Evolutionary conservation across 2,329 filamentous ascomycete genomes (phyloP).

Genomic region (Nemania serpens): DNA sequence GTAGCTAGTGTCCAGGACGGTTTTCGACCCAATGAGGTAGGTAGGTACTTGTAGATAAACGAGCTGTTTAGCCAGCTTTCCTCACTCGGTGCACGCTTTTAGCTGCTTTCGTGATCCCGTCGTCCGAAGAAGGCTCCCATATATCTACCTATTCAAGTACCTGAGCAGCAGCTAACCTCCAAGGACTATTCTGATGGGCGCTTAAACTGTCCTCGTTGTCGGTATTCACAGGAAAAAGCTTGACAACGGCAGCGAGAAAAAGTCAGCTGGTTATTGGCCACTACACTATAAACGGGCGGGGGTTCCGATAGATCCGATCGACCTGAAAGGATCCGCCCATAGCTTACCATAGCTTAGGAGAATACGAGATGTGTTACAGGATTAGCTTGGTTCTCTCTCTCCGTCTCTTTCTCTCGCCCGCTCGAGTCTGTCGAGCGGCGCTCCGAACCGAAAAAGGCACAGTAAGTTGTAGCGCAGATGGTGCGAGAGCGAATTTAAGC

Average conservation of each 20-base stretch:
- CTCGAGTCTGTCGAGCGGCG: neutral
- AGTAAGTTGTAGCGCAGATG: neutral
- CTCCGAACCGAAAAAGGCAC: neutral
- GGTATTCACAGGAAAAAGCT: neutral
- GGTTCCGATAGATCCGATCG: constrained; percentile 15
- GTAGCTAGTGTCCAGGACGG: no score
- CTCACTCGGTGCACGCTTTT: no score
- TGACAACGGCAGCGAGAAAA: neutral
- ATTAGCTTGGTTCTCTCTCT: constrained; percentile 7
- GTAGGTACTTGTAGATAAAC: constrained; percentile 1
- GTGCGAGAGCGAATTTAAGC: neutral
- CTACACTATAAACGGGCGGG: neutral
- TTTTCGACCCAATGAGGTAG: no score
- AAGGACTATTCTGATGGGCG: neutral
- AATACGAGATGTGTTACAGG: constrained; percentile 21
- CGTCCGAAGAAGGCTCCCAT: neutral
- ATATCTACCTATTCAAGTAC: neutral
- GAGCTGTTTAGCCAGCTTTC: neutral
- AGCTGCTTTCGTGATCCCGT: no score
- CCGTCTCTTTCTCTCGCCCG: neutral
- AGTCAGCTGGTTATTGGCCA: no score
- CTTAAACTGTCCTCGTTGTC: neutral
- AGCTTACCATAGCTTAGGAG: constrained; percentile 5
- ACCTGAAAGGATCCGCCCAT: constrained; percentile 6
- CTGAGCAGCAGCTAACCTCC: neutral